These are phyloP conservation scores for Nakazawaea molendinolei DNA, from an alignment of 805 yeast genomes.

Conservation along the genomic window DNA sequence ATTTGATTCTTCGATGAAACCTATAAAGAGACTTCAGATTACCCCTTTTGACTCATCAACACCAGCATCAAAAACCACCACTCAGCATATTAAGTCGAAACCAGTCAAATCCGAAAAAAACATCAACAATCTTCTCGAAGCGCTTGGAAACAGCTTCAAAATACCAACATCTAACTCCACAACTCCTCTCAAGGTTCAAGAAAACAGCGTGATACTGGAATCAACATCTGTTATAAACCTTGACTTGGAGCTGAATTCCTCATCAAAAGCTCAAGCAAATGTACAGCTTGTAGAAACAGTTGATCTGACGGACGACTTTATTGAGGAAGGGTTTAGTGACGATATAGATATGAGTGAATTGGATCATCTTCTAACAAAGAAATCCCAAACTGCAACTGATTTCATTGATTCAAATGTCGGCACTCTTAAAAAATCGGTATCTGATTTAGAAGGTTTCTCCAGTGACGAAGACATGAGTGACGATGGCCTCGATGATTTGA, in stretches of 20 bases:
- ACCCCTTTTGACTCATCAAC: not conserved
- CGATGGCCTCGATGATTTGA: constrained; percentile 7
- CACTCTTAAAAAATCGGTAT: not conserved
- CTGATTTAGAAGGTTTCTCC: not conserved
- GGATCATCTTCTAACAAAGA: constrained; percentile 14
- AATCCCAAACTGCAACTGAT: not conserved
- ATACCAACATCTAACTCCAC: no score
- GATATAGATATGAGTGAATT: constrained; percentile 26
- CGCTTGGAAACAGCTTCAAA: constrained; percentile 12
- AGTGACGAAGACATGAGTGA: constrained; percentile 6
- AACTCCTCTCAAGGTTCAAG: no score
- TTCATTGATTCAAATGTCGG: not conserved
- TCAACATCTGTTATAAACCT: no score
- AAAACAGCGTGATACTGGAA: no score
- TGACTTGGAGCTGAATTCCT: no score
- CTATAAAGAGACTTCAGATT: not conserved
- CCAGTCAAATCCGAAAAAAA: constrained; percentile 1
- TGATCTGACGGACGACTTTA: not conserved
- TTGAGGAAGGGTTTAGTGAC: constrained; percentile 20
- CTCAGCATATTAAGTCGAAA: no score
- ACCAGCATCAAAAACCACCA: no score
- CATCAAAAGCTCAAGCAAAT: no score
- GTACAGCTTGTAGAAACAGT: no score
- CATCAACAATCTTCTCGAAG: constrained; percentile 12
- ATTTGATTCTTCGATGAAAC: no score